Evolutionary conservation across 2,329 filamentous ascomycete species (phyloP).

Genomic region (Aspergillus versicolor): DNA sequence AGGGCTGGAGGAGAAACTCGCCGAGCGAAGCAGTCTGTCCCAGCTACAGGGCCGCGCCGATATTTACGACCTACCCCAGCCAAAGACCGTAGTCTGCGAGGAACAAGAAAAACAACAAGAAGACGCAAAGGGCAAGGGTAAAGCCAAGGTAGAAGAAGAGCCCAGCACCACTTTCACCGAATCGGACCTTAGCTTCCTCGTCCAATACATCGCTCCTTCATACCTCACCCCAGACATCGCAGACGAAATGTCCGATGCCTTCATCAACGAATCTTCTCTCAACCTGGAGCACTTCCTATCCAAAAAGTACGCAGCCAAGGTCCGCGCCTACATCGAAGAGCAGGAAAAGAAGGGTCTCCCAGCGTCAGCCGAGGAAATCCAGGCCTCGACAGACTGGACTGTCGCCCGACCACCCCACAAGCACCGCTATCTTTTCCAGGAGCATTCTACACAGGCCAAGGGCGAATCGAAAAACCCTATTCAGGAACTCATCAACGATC

Average conservation of each 20-base stretch:
- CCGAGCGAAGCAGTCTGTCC: conserved; percentile 84
- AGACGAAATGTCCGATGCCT: conserved; percentile 75
- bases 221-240: conserved; percentile 92
- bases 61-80: conserved; percentile 77
- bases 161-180: conserved; percentile 64
- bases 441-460: conserved; percentile 43
- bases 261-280: conserved; percentile 79
- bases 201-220: conserved; percentile 84
- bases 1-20: conserved; percentile 84
- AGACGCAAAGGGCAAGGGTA: conserved; percentile 36
- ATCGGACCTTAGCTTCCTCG: conserved; percentile 80
- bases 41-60: conserved; percentile 91
- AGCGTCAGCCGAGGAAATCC: conserved; percentile 53
- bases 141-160: conserved; percentile 46
- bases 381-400: conserved; percentile 63
- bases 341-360: conserved; percentile 56
- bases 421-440: conserved; percentile 84
- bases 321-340: conserved; percentile 70
- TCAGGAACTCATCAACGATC: conserved; percentile 73
- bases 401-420: conserved; percentile 91
- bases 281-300: conserved; percentile 76
- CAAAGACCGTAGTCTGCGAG: conserved; percentile 53
- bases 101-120: conserved; percentile 28
- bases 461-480: conserved; percentile 50
- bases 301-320: conserved; percentile 69